Evolutionary conservation across 2,329 filamentous ascomycete species (phyloP).

Genomic region (Venturiaceae sp.): DNA sequence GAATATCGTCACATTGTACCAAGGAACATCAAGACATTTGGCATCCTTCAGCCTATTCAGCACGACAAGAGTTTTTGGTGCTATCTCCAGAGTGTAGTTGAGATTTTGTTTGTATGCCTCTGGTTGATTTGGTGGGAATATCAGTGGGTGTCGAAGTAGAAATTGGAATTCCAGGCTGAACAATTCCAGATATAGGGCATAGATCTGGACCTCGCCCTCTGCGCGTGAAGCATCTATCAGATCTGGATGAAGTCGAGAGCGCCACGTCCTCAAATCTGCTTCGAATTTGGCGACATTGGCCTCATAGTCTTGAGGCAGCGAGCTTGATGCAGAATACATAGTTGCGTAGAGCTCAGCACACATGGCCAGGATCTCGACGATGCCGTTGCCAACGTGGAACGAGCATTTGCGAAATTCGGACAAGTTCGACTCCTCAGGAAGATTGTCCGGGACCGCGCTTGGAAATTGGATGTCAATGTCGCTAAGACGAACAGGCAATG

Average conservation of each 20-base stretch:
- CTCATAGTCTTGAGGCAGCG: neutral
- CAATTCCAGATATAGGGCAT: slow-evolving; percentile 38
- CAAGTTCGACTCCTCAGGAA: slow-evolving; percentile 44
- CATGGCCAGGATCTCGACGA: slow-evolving; percentile 55
- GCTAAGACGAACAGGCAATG: slow-evolving; percentile 62
- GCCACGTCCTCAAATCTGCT: slow-evolving; percentile 50
- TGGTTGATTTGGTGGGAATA: slow-evolving; percentile 41
- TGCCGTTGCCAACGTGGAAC: slow-evolving; percentile 57
- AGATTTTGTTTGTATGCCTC: slow-evolving; percentile 48
- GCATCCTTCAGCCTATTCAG: slow-evolving; percentile 50
- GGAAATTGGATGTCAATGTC: slow-evolving; percentile 76
- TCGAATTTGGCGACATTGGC: slow-evolving; percentile 43
- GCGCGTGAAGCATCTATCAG: slow-evolving; percentile 40
- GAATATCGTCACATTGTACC: slow-evolving; percentile 65
- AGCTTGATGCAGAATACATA: slow-evolving; percentile 55
- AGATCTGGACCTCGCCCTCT: slow-evolving; percentile 36
- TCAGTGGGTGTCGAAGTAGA: slow-evolving; percentile 42
- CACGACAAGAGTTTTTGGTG: slow-evolving; percentile 46
- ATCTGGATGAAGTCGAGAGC: slow-evolving; percentile 52
- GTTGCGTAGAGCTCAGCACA: slow-evolving; percentile 66
- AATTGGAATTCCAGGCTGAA: slow-evolving; percentile 40
- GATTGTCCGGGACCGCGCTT: slow-evolving; percentile 59
- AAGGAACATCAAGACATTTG: slow-evolving; percentile 66
- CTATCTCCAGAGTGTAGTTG: slow-evolving; percentile 51
- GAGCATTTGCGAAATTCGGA: slow-evolving; percentile 46